Evolutionary conservation across 257 asterid species (phyloP), one percentile per base, ranked within the genome.

Genomic region (Ligustrum vulgare): DNA sequence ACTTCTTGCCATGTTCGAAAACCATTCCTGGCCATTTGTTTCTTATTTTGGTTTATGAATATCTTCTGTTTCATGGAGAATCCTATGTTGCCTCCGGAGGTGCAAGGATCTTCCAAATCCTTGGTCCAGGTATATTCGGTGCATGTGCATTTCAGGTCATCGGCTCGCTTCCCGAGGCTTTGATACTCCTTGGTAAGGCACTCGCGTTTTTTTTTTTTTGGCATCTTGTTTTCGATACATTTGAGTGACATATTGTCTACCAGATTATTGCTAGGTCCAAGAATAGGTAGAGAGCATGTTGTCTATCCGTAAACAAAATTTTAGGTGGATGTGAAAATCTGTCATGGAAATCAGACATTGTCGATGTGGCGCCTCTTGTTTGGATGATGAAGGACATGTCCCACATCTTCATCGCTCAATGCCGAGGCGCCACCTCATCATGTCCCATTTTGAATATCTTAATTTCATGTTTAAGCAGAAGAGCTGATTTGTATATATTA

Each of bases 51-150:
- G 83, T 87, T 4, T 87, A 83, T 36, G 85, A 87, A n/a, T 87
- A 78, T 41, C 73, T 87, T 12, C 65, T 87, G 33, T 82, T 83
- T 64, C 88, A 77, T 23, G 89, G 81, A 23, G 92, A 87, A 69
- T 78, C 86, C 3, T 80, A 80, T 4, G 84, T 85, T 9, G 88
- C 79, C 2, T 69, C 83, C 2, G 90, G 88, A 35, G 90, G 90
- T 3, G 82, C 82, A 75, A 65, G 77, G 72, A 77, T 87, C 2
- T 87, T 87, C 87, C 82, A 87, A 51, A 87, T 85, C 6, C 86
- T 85, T 23, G 91, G 91, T 0, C 88, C 91, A n/a, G 89, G 88
- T 56, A 73, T 87, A 28, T 87, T 87, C 33, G 91, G 90, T 63
- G 91, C 90, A 0, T 79, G 88, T 74, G 90, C 84, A 25, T 87